phyloP scores from a whole-genome alignment of 1,139 yeast species.

The Nadsonia commutata region DNA sequence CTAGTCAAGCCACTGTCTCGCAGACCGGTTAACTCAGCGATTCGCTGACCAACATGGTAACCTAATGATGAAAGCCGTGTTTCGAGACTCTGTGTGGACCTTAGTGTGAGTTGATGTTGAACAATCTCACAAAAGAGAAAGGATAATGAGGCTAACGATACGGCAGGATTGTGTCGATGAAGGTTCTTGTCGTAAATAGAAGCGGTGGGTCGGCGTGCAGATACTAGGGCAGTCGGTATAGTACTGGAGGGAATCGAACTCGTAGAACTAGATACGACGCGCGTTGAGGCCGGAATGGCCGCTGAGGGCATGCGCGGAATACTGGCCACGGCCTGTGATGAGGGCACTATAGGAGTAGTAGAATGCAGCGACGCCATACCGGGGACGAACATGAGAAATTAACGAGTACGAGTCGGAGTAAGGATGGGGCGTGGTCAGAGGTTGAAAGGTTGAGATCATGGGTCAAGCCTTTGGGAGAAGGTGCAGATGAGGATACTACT shows the following conservation, averaged over 20 bases:
- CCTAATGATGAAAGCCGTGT: conserved; percentile 64
- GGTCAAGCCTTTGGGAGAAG: too few relatives aligned
- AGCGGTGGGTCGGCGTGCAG: conserved; percentile 5
- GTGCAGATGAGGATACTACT: too few relatives aligned
- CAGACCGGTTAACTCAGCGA: conserved; percentile 42
- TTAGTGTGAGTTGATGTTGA: conserved; percentile 33
- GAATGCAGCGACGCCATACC: conserved; percentile 9
- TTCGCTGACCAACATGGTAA: conserved; percentile 47
- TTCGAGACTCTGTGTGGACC: conserved; percentile 53
- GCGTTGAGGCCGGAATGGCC: conserved; percentile 16
- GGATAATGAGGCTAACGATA: conserved; percentile 51
- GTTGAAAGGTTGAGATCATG: too few relatives aligned
- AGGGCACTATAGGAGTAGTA: conserved; percentile 20
- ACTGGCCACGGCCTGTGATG: conserved; percentile 17
- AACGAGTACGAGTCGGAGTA: too few relatives aligned
- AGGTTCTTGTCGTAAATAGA: conserved; percentile 54
- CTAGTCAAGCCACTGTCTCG: conserved; percentile 49
- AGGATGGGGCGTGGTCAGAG: not conserved
- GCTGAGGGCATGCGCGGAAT: conserved; percentile 21
- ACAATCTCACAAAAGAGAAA: conserved; percentile 63
- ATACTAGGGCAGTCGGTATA: not conserved
- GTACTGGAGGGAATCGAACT: conserved; percentile 3
- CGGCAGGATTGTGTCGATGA: conserved; percentile 50
- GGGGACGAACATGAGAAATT: not conserved
- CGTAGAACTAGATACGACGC: conserved; percentile 3